These are phyloP conservation scores for Malassezia obtusa DNA, from an alignment of 1,284 basidiomycete genomes.

Conservation along the genomic window DNA sequence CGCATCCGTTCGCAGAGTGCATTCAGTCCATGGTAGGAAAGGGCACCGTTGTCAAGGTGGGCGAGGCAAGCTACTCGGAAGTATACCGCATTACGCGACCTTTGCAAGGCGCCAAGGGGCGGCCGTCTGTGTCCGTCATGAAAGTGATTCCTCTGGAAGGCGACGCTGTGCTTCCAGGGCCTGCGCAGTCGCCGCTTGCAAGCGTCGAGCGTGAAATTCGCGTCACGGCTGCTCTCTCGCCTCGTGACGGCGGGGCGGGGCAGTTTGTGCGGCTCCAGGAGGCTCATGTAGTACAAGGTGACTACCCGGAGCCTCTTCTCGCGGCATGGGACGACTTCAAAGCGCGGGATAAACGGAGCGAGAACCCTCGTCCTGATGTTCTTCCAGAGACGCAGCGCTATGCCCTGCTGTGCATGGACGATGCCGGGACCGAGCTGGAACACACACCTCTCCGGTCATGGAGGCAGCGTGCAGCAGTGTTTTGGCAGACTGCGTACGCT, in stretches of 20 bases:
- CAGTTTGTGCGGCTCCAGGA: constrained; percentile 70
- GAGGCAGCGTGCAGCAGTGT: constrained; percentile 73
- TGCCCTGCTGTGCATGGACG: constrained; percentile 73
- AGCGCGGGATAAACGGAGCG: constrained; percentile 57
- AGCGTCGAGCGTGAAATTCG: constrained; percentile 80
- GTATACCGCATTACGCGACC: constrained; percentile 58
- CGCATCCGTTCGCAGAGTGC: constrained; percentile 9
- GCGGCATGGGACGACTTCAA: constrained; percentile 78
- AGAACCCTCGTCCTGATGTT: constrained; percentile 71
- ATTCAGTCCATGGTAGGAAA: constrained; percentile 6
- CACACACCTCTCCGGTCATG: constrained; percentile 67
- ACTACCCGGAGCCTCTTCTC: constrained; percentile 68
- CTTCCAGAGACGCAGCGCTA: constrained; percentile 69
- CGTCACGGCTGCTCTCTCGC: constrained; percentile 62
- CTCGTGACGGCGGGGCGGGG: constrained; percentile 56
- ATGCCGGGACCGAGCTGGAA: constrained; percentile 83
- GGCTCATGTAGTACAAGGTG: constrained; percentile 72
- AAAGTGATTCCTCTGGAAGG: constrained; percentile 5
- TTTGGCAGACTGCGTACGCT: constrained; percentile 76
- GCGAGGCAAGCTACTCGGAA: constrained; percentile 92
- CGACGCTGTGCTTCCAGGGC: constrained; percentile 48
- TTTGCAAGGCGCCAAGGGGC: not conserved
- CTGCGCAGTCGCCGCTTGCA: constrained; percentile 52
- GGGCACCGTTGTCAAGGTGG: constrained; percentile 59
- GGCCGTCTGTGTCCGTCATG: not conserved